Evolutionary conservation across 192 early-diverging fungal species (phyloP), one percentile per base, ranked within the genome.

Genomic region (Coemansia sp.): DNA sequence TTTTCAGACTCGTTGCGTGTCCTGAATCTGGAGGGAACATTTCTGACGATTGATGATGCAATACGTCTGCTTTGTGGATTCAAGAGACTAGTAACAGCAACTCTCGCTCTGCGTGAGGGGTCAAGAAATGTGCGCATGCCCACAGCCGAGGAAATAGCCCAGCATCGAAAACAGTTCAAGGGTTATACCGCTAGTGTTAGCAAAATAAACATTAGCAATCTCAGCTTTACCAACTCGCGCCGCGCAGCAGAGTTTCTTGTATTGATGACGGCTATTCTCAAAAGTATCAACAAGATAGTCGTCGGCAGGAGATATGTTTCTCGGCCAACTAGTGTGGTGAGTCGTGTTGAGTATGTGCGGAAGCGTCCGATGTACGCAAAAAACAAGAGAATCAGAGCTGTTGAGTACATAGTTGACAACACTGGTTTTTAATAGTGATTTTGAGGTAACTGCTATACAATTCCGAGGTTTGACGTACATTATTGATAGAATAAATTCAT

Each of bases 201-300:
- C 7, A 22, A 22, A 22, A 3, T 46, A 7, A 46, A 46, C 23
- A 22, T 46, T 13, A 46, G 45, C 8, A 2, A 46, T 46, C 19
- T 11, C 14, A 22, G 11, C 7, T 46, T 22, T 18, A 21, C 19
- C 5, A 46, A 46, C 23, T 6, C 23, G 6, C 45, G 45, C 7
- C 45, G 45, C 11, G 45, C 45, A 18, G 45, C 45, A 46, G 45
- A 46, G 11, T 46, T 46, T 22, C 11, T 46, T 2, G 45, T 46
- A 5, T 22, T 46, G 5, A 19, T 21, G 11, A 46, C 45, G 8
- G 23, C 19, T 11, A 46, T 46, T 46, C 19, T 46, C 11, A 46
- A 17, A 46, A 46, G 45, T 21, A 21, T 46, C 18, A 46, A 5
- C 11, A 21, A 17, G 11, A 22, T 46, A 9, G 14, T 44, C 19